phyloP scores from a whole-genome alignment of 495 filamentous ascomycete species.

The Penicillium soppii region DNA sequence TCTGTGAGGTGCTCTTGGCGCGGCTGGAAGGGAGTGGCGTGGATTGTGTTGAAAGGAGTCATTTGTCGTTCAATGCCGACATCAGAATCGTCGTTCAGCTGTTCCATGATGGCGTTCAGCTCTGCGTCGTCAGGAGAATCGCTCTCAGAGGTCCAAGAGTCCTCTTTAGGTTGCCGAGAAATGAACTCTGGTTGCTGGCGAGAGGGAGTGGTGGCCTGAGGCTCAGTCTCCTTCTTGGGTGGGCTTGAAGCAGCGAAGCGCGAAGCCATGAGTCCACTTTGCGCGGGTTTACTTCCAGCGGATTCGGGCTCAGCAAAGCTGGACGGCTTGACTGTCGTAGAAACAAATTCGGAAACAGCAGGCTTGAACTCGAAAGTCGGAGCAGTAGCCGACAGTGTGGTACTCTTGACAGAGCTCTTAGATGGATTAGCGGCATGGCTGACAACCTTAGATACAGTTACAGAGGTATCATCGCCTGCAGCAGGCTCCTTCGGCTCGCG shows the following conservation, averaged over 20 bases:
- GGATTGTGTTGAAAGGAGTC: constrained; percentile 33
- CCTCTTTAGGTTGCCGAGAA: constrained; percentile 1
- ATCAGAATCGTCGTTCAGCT: constrained; percentile 70
- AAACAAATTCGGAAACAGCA: constrained; percentile 46
- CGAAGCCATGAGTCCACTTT: constrained; percentile 38
- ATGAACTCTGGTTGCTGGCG: constrained; percentile 6
- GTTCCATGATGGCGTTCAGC: constrained; percentile 82
- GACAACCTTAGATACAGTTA: background rate
- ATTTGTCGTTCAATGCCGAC: constrained; percentile 65
- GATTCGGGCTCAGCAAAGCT: constrained; percentile 28
- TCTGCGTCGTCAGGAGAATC: constrained; percentile 67
- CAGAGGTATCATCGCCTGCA: constrained; percentile 4
- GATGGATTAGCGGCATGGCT: constrained; percentile 23
- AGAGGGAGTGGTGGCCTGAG: constrained; percentile 7
- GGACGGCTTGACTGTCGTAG: constrained; percentile 41
- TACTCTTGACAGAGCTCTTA: constrained; percentile 25
- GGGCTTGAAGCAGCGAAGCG: constrained; percentile 35
- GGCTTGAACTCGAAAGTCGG: constrained; percentile 65
- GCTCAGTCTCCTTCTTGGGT: constrained; percentile 16
- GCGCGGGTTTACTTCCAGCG: constrained; percentile 10
- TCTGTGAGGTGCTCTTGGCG: constrained; percentile 29
- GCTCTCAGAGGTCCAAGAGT: constrained; percentile 24
- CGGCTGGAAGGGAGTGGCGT: constrained; percentile 29
- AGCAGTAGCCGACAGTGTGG: constrained; percentile 61
- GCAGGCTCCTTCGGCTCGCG: constrained; percentile 8